phyloP scores from a whole-genome alignment of 192 early-diverging fungal genomes.

The Backusella morwellensis region DNA sequence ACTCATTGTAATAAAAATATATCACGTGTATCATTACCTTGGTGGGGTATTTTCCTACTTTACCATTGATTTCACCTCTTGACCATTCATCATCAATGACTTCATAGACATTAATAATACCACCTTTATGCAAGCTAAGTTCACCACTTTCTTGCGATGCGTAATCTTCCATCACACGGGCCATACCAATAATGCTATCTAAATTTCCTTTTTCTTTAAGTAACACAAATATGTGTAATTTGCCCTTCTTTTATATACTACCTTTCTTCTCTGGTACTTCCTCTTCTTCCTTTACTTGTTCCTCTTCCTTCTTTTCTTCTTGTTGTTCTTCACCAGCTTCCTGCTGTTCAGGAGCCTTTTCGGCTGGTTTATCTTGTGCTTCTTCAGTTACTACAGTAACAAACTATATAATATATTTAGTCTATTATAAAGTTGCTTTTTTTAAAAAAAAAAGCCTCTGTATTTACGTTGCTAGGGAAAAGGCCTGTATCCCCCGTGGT shows the following conservation, averaged over 20 bases:
- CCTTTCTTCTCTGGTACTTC: not conserved
- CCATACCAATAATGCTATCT: slow-evolving; percentile 37
- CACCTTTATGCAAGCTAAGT: slow-evolving; percentile 61
- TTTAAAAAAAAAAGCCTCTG: no score
- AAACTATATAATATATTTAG: slow-evolving; percentile 12
- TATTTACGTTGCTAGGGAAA: slow-evolving; percentile 49
- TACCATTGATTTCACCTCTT: slow-evolving; percentile 67
- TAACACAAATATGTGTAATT: not conserved
- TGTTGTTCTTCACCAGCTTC: not conserved
- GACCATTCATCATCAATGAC: slow-evolving; percentile 63
- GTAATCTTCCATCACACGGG: slow-evolving; percentile 71
- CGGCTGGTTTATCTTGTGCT: not conserved
- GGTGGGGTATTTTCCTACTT: slow-evolving; percentile 65
- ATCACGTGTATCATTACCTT: slow-evolving; percentile 38
- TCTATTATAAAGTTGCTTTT: not conserved
- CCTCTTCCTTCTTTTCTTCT: slow-evolving; percentile 3
- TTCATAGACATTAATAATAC: slow-evolving; percentile 68
- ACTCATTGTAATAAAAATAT: not conserved
- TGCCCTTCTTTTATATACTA: not conserved
- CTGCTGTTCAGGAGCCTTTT: not conserved
- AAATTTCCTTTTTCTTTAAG: not conserved
- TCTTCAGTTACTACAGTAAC: slow-evolving; percentile 1
- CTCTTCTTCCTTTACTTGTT: not conserved
- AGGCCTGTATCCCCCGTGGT: slow-evolving; percentile 33
- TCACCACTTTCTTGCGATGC: slow-evolving; percentile 62